Evolutionary conservation across 202 grass and related monocot species (phyloP).

Genomic region (Schoenoplectus triqueter): DNA sequence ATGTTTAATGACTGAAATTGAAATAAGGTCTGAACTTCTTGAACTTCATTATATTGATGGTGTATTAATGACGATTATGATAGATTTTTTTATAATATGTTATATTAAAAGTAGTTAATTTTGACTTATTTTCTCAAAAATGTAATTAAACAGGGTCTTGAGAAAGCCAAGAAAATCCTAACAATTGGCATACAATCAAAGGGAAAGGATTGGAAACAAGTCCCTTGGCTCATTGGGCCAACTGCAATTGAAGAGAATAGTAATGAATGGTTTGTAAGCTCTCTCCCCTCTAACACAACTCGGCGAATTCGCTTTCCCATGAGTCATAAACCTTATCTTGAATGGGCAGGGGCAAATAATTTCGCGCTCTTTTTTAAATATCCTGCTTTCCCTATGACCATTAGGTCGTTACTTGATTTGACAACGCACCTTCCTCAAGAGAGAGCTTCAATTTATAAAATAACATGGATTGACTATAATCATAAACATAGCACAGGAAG

Average conservation of each 20-base stretch:
- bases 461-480: not conserved
- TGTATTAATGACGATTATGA: too few species aligned
- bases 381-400: not conserved
- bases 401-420: not conserved
- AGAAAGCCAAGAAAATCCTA: not conserved
- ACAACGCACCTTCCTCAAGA: not conserved
- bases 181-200: not conserved
- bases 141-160: not conserved
- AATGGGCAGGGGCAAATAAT: not conserved
- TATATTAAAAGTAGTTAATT: too few species aligned
- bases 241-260: too few species aligned
- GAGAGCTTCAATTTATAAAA: not conserved
- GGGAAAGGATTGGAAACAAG: not conserved
- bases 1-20: not conserved
- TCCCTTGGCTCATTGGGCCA: not conserved
- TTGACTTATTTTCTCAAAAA: not conserved
- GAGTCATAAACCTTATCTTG: not conserved
- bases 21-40: not conserved
- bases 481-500: not conserved
- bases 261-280: not conserved
- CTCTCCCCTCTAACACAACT: not conserved
- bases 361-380: not conserved
- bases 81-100: too few species aligned
- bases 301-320: not conserved
- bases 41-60: not conserved